Conservation (phyloP, 257 asterid genomes). For the Forsythia suspensa region DNA sequence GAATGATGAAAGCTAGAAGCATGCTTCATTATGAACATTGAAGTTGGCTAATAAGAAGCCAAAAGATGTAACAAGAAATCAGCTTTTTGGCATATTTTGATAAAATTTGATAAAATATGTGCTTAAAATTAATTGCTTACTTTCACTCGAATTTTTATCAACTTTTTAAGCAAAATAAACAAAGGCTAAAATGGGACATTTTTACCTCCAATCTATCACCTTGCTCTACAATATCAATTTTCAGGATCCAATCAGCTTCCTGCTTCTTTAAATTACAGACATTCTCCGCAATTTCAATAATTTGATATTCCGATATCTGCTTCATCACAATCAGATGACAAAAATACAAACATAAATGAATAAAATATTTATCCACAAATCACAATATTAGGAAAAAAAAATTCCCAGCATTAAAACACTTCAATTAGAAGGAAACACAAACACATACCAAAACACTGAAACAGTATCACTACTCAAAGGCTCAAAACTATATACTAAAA, state of each 20-base stretch:
- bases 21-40: neutral
- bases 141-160: too few relatives aligned
- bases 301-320: slow-evolving; percentile 82
- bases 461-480: neutral
- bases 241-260: slow-evolving; percentile 99
- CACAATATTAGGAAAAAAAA: neutral
- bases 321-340: slow-evolving; percentile 9
- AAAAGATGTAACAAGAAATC: neutral
- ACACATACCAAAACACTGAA: neutral
- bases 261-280: slow-evolving; percentile 89
- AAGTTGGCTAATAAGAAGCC: neutral
- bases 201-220: slow-evolving; percentile 78
- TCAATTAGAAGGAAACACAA: neutral
- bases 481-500: neutral
- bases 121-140: too few relatives aligned
- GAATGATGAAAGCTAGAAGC: neutral
- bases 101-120: too few relatives aligned
- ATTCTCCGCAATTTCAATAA: slow-evolving; percentile 91
- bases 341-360: neutral
- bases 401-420: neutral
- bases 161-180: too few relatives aligned
- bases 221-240: slow-evolving; percentile 87
- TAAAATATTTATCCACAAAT: neutral
- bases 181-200: neutral
- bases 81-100: neutral